Evolutionary conservation across 2,329 filamentous ascomycete species (phyloP), one percentile per base, ranked within the genome.

Genomic region (Coniochaeta prunicola): DNA sequence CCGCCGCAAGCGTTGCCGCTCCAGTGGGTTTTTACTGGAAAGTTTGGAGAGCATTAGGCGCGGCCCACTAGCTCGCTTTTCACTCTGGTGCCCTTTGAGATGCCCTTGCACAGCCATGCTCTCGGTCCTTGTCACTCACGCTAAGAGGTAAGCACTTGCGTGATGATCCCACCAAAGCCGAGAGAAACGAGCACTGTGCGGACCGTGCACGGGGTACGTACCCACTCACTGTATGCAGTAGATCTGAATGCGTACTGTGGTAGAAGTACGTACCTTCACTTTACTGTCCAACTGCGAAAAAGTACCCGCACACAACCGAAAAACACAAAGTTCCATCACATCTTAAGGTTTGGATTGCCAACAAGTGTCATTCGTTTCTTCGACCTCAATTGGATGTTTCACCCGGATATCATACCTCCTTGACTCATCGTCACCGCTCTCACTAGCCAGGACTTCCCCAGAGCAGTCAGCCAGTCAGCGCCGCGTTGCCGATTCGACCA

Each of bases 1-100:
- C 61, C 61, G 40, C 38, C n/a, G 45, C 21, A 50, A 54, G 53
- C 53, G 60, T 34, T 58, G 60, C 60, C 60, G 53, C 58, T 34
- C 53, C 31, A n/a, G 53, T 54, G 53, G 53, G n/a, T 21, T 34
- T 21, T 15, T 21, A 28, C 30, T 24, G 36, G 53, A n/a, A 26
- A 19, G 26, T 26, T 30, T 50, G 45, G 26, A n/a, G 17, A 26
- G 17, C n/a, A 33, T 54, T 54, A 54, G 53, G 53, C 53, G 53
- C 53, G 53, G 53, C 53, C 45, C 53, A 54, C 53, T 54, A 54
- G 33, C 30, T 50, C 45, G n/a, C 45, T 30, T 40, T 40, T 17
- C 36, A n/a, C 12, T 24, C 40, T 26, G 2, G 10, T 30, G 28
- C 15, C 24, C 21, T n/a, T n/a, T n/a, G n/a, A n/a, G n/a, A n/a